Evolutionary conservation across 148 eudicot genomes (phyloP), one percentile per base, ranked within the genome.

Genomic region (Beta vulgaris): DNA sequence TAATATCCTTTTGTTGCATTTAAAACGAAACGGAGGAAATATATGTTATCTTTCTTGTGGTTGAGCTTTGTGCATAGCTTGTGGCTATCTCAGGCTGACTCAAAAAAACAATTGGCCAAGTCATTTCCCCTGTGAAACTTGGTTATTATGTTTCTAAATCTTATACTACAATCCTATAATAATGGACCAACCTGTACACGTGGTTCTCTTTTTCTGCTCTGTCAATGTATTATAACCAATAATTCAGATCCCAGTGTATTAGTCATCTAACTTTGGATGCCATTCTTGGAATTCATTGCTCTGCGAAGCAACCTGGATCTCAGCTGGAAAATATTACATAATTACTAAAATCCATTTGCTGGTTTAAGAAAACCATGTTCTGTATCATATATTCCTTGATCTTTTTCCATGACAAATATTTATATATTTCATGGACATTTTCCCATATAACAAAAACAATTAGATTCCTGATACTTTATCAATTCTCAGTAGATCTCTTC

Each of bases 211-310:
- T 28, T 19, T 67, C 44, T 68, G 54, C 31, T 6, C 57, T 55
- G 26, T 46, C n/a, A 69, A 23, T 46, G 53, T 18, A 15, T 26
- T 0, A 43, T 9, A 54, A 3, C 21, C n/a, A 53, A 53, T 37
- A 53, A 72, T 71, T 37, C 4, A 36, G 13, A 54, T 28, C 43
- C 4, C 16, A 18, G 4, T 13, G 0, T 48, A n/a, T n/a, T n/a
- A n/a, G n/a, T n/a, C n/a, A n/a, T n/a, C n/a, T 43, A 42, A 71
- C 75, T 8, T 71, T 71, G 80, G 75, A 71, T 77, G 54, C 80
- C 64, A 63, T 72, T 16, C 76, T 49, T 49, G 71, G 71, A 37
- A 78, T 78, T 78, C 76, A 72, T 78, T 40, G 42, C 64, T 53
- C 69, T 58, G 68, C 79, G 28, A 44, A 43, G 23, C 67, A 34